Conservation (phyloP, 148 eudicot species). For the Nepenthes mirabilis region DNA sequence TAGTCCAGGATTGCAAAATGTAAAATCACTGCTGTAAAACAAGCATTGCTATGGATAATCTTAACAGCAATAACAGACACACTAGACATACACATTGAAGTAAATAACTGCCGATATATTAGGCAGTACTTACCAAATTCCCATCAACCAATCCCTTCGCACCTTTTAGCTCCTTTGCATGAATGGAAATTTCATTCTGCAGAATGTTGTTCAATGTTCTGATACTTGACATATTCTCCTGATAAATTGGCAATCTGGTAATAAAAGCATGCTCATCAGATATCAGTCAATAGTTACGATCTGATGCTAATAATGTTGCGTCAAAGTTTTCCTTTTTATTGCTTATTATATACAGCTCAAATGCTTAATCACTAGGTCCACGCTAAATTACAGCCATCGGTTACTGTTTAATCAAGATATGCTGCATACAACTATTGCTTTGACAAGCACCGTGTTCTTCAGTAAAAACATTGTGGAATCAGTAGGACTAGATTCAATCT, state of each 20-base stretch:
- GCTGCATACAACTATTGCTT: no score
- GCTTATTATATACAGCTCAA: neutral
- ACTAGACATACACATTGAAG: no score
- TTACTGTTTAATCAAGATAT: no score
- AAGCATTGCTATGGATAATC: no score
- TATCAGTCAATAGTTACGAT: neutral
- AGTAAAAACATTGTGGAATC: no score
- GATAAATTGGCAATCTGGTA: constrained; percentile 58
- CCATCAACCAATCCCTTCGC: constrained; percentile 75
- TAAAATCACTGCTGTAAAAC: no score
- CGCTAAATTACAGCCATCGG: no score
- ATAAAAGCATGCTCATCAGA: constrained; percentile 4
- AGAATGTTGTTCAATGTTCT: constrained; percentile 44
- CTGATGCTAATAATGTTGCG: neutral
- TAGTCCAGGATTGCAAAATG: no score
- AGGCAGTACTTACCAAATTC: constrained; percentile 41
- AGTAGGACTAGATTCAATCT: no score
- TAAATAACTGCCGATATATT: no score
- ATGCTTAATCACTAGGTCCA: neutral
- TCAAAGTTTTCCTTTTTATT: neutral
- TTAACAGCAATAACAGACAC: no score
- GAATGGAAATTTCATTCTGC: constrained; percentile 46
- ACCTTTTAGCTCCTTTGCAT: constrained; percentile 54
- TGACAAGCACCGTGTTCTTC: no score
- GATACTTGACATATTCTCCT: constrained; percentile 24